phyloP scores from a whole-genome alignment of 176 grass and related monocot species.

The Avena sativa region DNA sequence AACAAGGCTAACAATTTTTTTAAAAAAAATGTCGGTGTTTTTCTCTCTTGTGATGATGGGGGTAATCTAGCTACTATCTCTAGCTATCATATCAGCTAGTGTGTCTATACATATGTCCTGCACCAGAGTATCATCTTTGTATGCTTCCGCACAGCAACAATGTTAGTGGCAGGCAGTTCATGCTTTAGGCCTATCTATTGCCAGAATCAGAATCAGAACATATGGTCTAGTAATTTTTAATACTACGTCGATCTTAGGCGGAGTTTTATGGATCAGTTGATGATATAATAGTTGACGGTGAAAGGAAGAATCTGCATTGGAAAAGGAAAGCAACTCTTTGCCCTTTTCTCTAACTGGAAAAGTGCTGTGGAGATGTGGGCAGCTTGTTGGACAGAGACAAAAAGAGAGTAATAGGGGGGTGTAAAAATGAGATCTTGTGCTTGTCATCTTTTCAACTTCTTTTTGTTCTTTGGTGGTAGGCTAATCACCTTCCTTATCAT shows the following conservation, averaged over 20 bases:
- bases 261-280: not conserved
- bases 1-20: constrained; percentile 18
- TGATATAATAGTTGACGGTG: constrained; percentile 20
- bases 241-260: not conserved
- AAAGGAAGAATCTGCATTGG: constrained; percentile 46
- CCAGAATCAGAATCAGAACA: constrained; percentile 52
- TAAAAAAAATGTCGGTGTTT: not conserved
- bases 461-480: constrained; percentile 35
- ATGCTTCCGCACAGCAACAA: constrained; percentile 29
- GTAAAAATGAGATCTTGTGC: not conserved
- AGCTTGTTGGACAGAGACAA: constrained; percentile 43
- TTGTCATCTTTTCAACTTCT: constrained; percentile 1
- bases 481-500: constrained; percentile 31
- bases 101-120: constrained; percentile 26
- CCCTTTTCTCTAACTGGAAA: constrained; percentile 45
- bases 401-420: constrained; percentile 3
- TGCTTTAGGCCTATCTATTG: constrained; percentile 24
- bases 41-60: not conserved
- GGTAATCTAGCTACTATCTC: not conserved
- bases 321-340: constrained; percentile 47
- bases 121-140: constrained; percentile 37
- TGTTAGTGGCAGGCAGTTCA: not conserved
- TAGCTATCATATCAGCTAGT: constrained; percentile 37
- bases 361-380: constrained; percentile 30
- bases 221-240: constrained; percentile 30